These are phyloP conservation scores for Acacia pycnantha DNA, from an alignment of 331 rosid genomes.

Conservation along the genomic window DNA sequence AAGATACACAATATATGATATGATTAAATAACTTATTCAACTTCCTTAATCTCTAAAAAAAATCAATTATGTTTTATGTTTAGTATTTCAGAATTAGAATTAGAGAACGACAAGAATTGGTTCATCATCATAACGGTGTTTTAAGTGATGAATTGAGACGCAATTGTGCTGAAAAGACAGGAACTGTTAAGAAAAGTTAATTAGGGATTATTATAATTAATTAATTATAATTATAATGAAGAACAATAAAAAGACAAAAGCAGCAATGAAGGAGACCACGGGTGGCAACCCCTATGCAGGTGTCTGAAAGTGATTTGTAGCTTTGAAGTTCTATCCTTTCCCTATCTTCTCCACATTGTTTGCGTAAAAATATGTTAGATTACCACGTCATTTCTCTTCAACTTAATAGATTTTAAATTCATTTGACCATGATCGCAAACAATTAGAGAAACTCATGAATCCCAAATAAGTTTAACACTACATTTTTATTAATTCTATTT, in stretches of 20 bases:
- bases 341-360: neutral
- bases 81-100: neutral
- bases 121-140: neutral
- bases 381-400: neutral
- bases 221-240: neutral
- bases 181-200: constrained; percentile 25
- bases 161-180: constrained; percentile 31
- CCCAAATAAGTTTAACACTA: neutral
- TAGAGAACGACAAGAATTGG: neutral
- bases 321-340: neutral
- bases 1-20: too few relatives aligned
- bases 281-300: neutral
- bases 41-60: too few relatives aligned
- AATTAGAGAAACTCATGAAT: neutral
- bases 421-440: neutral
- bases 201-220: neutral
- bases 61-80: too few relatives aligned
- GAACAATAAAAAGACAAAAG: neutral
- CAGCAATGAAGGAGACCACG: neutral
- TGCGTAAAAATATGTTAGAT: neutral
- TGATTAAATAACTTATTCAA: too few relatives aligned
- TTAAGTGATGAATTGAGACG: constrained; percentile 23
- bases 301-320: neutral
- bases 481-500: neutral
- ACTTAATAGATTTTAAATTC: neutral